Conservation (phyloP, 2,329 filamentous ascomycete species). For the Botrytis aclada region DNA sequence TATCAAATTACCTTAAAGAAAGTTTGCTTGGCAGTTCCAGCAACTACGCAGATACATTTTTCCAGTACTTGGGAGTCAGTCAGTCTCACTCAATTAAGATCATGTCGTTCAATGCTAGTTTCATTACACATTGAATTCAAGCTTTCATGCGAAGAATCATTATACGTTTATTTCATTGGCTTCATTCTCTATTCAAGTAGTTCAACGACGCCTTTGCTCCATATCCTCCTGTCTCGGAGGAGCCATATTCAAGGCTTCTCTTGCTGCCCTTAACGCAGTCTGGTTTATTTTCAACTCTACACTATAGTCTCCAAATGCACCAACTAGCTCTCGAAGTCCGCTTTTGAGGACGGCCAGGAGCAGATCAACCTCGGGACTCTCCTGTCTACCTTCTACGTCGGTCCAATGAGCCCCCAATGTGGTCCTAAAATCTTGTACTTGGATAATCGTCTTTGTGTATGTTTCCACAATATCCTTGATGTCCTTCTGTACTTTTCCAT, state of each 20-base stretch:
- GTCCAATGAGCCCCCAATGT: slow-evolving; percentile 71
- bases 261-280: slow-evolving; percentile 70
- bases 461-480: slow-evolving; percentile 71
- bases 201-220: slow-evolving; percentile 16
- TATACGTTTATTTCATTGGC: slow-evolving; percentile 9
- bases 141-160: neutral
- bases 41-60: neutral
- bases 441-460: slow-evolving; percentile 65
- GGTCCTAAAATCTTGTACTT: slow-evolving; percentile 65
- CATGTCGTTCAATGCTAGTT: neutral
- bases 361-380: slow-evolving; percentile 66
- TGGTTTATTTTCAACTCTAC: slow-evolving; percentile 65
- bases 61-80: neutral
- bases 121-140: neutral
- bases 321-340: slow-evolving; percentile 63
- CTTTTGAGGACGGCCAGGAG: slow-evolving; percentile 63
- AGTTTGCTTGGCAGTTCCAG: neutral
- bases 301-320: slow-evolving; percentile 72
- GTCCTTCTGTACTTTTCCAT: slow-evolving; percentile 81
- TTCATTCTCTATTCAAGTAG: neutral
- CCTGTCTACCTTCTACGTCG: slow-evolving; percentile 56
- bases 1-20: neutral
- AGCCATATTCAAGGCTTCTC: slow-evolving; percentile 49
- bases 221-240: slow-evolving; percentile 10
- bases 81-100: neutral